Evolutionary conservation across 768 basidiomycete genomes (phyloP), one percentile per base, ranked within the genome.

Genomic region (Suillus clintonianus): DNA sequence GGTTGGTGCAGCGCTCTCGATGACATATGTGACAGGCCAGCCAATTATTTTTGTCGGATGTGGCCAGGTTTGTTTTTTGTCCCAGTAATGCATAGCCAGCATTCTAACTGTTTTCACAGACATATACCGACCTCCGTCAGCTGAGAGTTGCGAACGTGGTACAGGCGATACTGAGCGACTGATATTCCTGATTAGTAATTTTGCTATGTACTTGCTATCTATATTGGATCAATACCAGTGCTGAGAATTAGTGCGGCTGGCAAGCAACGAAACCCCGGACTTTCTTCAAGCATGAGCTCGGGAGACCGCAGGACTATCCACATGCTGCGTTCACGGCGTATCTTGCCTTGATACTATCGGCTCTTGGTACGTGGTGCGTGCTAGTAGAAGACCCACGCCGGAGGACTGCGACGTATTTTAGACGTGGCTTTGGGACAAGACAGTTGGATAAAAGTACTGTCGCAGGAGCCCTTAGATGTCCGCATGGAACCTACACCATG

Each of bases 11-110:
- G 97, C 97, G 10, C 83, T 99, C 59, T 97, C 95, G 4, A 99
- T 99, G 97, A 97, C 97, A 58, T 99, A 97, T 77, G 94, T 98
- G 61, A 99, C 97, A 2, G 97, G 97, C 27, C 96, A 99, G 73
- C 97, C 97, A 19, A 98, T 99, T 78, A 84, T 98, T 27, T 99
- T 99, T 74, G 95, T 99, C 67, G 97, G 97, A 8, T 97, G 95
- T 71, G 97, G 97, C 42, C 95, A 96, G 90, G 92, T 94, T 67
- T 45, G 87, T 73, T 55, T 30, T 62, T 36, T 27, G 14, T 17
- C 2, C 24, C 5, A 17, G 17, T 41, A 4, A 19, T 15, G 10
- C 17, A 39, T 27, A 30, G 10, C 27, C 11, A 3, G 11, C 41
- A 27, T 27, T 3, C 37, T 61, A 24, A 58, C 15, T 34, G 56